Evolutionary conservation across 495 filamentous ascomycete genomes (phyloP), one percentile per base, ranked within the genome.

Genomic region (Penicillium diatomitis): DNA sequence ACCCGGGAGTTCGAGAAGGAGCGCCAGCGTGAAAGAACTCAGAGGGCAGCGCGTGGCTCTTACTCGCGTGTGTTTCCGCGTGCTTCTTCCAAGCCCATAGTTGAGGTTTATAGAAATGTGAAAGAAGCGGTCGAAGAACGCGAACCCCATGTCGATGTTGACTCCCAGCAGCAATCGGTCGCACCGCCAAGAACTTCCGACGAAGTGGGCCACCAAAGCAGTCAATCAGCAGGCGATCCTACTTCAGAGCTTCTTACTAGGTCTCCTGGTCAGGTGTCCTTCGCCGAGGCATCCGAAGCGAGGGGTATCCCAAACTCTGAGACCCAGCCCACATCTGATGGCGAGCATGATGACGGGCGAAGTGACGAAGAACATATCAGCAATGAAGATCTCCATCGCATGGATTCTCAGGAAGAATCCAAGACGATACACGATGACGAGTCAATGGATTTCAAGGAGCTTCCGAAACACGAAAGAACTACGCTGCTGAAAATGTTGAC

Each of bases 1-100:
- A 95, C 88, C 49, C 85, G 90, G 5, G 94, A 99, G 55, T 97
- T 98, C 54, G 90, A 99, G 58, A 94, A 90, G 60, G 91, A 97
- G 70, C 76, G 94, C 35, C 77, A 90, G 42, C 85, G 85, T 48
- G 90, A 99, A 58, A 79, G 85, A 60, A 82, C 82, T 42, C 85
- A 90, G 57, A 77, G 88, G 49, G 86, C 86, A 38, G 85, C 87
- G n/a, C 88, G 83, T 55, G 84, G 82, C 58, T 81, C 82, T 10
- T 84, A 87, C 58, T 82, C 86, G 0, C 80, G 90, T 47, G 89
- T 87, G 12, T 90, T 89, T 57, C 92, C 91, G 10, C 80, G 90
- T 48, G 84, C 89, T 9, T 89, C 88, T n/a, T 94, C 91, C 27
- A 92, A 89, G 61, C 89, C 94, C 2, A 90, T 94, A 52, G 91